These are phyloP conservation scores for Vaccinium myrtillus DNA, from an alignment of 148 eudicot species.

Conservation along the genomic window DNA sequence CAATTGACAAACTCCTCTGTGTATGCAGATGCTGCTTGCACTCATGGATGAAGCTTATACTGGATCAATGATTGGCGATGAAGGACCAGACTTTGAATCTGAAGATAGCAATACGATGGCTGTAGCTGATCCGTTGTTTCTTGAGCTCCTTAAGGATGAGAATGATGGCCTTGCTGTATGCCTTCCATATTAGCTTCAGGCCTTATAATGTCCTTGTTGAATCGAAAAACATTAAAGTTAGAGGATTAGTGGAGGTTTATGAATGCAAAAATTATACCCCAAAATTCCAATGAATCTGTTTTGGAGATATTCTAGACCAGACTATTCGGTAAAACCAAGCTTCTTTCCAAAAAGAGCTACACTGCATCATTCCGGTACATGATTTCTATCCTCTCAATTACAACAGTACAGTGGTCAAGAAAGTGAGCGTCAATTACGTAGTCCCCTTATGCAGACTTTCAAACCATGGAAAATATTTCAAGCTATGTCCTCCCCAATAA, in stretches of 20 bases:
- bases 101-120: slow-evolving; percentile 82
- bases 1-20: slow-evolving; percentile 15
- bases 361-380: not conserved
- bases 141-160: slow-evolving; percentile 97
- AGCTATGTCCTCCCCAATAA: not conserved
- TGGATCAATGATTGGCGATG: slow-evolving; percentile 94
- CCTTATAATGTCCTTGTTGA: not conserved
- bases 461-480: not conserved
- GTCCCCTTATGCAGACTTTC: not conserved
- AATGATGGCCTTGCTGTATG: slow-evolving; percentile 98
- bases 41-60: slow-evolving; percentile 99
- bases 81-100: slow-evolving; percentile 94
- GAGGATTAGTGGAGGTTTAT: not conserved
- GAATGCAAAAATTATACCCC: not conserved
- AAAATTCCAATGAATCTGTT: not conserved
- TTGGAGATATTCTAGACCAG: not conserved
- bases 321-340: not conserved
- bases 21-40: slow-evolving; percentile 88
- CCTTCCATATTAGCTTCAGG: slow-evolving; percentile 8
- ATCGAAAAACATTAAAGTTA: not conserved
- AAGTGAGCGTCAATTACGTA: not conserved
- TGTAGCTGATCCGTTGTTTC: slow-evolving; percentile 85
- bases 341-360: not conserved
- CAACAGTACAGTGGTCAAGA: not conserved
- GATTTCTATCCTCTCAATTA: not conserved